Evolutionary conservation across 1,284 basidiomycete species (phyloP), one percentile per base, ranked within the genome.

Genomic region (Athelia sp.): DNA sequence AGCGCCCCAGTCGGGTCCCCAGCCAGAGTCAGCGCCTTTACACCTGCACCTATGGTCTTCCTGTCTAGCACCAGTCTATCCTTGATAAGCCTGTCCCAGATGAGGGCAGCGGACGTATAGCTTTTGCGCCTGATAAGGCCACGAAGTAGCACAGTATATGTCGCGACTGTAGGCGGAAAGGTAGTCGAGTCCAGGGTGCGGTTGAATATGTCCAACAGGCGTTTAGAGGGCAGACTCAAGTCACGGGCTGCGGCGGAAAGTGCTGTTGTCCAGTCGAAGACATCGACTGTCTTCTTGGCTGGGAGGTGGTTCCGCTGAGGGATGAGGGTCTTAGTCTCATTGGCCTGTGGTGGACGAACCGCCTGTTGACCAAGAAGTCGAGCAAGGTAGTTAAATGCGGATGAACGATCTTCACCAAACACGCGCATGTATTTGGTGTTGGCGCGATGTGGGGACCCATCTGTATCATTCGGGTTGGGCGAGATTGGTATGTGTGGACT

Each of bases 131-230:
- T 59, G 10, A 82, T 54, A 9, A 87, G 66, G 1, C 76, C 79
- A 21, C 73, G 73, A 26, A 87, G 71, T 45, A 82, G 62, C 21
- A 79, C 64, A 11, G 77, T 79, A 51, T 72, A 72, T 0, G 70
- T 64, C 40, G 73, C 70, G 9, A 73, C 62, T 1, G 72, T 78
- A 0, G 73, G 69, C 19, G 60, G 64, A 24, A 67, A 63, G 34
- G 46, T 38, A n/a, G 55, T 48, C 8, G 51, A 58, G 26, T 53
- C 62, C 23, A 51, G 63, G 4, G 58, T 55, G 9, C 56, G 53
- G 18, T 57, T 48, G 46, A 79, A 78, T n/a, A 76, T 57, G 0
- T 56, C 48, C 17, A 78, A 58, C 13, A 83, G 63, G 11, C 50
- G 55, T 21, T 57, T 36, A 0, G 70, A 56, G 21, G 69, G 55